Base-by-base conservation (phyloP, 805 yeast genomes). In the Priceomyces fermenticarens region DNA sequence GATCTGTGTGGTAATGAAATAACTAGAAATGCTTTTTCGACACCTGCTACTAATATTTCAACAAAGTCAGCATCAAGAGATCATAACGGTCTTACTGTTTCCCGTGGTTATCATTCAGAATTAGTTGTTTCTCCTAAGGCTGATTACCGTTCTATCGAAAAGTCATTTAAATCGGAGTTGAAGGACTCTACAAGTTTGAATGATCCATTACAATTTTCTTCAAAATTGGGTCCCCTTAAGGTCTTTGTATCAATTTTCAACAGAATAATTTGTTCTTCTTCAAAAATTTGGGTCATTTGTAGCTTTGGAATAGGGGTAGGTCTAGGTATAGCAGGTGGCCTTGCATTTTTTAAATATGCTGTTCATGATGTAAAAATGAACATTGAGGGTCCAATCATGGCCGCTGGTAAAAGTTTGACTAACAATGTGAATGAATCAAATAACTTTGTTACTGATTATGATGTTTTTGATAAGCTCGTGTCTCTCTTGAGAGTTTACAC, bases 261-360 rank as follows among this genome's bases (percentile, higher is more conserved):
- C 29, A 41, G 42, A 25, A 20, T 53, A 11, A 36, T 48, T 23
- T 11, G 37, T 8, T 40, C 43, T 14, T 29, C 43, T 29, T 42
- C 36, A 15, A 48, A 41, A 6, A 36, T 55, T 6, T 60, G 63
- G 56, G 20, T 64, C 9, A 16, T 65, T 4, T 64, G 63, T 36
- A 54, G 69, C 41, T 66, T 68, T 43, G 49, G 67, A 1, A 23
- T 67, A 15, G 73, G 73, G 1, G 50, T 67, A 28, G 69, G 72
- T 1, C 49, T 69, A 13, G 73, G 74, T 2, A 32, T 60, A 30
- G 55, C 65, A 10, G 54, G 46, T 38, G 60, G 62, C 8, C 44
- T 65, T 11, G 46, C 57, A 4, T 51, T 53, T 13, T 36, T 38
- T 6, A 30, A 32, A 10, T 38, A 13, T 30, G 26, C 35, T 11